A percentile compares a stretch with the other conserved stretches of the same genome.
phyloP scores from a whole-genome alignment of 192 early-diverging fungal genomes.

The Oehlia diaphana region DNA sequence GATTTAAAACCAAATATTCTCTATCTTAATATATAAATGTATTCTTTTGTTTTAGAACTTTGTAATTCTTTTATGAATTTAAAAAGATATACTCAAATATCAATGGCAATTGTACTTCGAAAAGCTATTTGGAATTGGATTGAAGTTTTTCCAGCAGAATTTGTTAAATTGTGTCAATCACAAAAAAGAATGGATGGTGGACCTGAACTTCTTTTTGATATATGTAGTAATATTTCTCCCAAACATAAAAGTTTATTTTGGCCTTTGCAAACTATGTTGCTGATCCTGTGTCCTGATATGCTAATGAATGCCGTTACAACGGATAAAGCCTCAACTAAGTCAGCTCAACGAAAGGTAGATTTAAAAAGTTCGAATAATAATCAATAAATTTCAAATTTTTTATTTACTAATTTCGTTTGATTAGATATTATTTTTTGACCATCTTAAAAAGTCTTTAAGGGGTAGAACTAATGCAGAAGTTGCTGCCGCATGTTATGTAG shows the following conservation, averaged over 20 bases:
- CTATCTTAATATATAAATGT: neutral
- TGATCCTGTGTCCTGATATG: conserved; percentile 85
- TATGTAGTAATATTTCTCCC: conserved; percentile 63
- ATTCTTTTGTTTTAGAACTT: conserved; percentile 39
- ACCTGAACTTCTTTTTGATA: conserved; percentile 77
- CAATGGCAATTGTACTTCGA: conserved; percentile 71
- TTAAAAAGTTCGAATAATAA: neutral
- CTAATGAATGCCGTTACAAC: conserved; percentile 55
- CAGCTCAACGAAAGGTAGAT: neutral
- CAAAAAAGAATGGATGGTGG: conserved; percentile 60
- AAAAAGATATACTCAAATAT: conserved; percentile 68
- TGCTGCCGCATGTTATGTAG: conserved; percentile 70
- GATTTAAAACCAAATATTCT: too few relatives aligned
- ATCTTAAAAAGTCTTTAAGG: conserved; percentile 53
- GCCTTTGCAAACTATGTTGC: conserved; percentile 85
- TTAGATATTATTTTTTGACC: conserved; percentile 53
- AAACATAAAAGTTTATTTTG: conserved; percentile 72
- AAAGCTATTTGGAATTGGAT: conserved; percentile 94
- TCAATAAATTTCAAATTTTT: neutral
- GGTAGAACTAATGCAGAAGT: conserved; percentile 62
- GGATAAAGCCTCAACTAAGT: neutral
- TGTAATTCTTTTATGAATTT: conserved; percentile 54
- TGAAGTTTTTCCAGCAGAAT: conserved; percentile 80
- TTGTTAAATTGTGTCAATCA: conserved; percentile 70
- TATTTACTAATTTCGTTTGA: neutral